A percentile compares a stretch with the other conserved stretches of the same genome.
Conservation (phyloP, 148 eudicot genomes). For the Rhododendron williamsianum region DNA sequence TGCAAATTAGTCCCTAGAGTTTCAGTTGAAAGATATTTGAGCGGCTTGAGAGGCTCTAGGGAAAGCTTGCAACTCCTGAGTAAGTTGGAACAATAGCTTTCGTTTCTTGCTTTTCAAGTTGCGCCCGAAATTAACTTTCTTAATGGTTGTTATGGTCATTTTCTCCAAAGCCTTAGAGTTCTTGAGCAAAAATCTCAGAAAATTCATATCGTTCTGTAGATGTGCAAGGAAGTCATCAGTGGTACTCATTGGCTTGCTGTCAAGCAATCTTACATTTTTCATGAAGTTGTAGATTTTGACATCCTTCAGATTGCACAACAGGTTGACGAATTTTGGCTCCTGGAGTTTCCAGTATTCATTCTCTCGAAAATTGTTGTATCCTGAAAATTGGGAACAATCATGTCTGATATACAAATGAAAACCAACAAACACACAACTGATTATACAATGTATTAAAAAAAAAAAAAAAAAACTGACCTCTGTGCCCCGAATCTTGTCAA, state of each 20-base stretch:
- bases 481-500: neutral
- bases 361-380: neutral
- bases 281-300: constrained; percentile 3
- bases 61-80: neutral
- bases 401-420: neutral
- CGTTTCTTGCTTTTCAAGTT: neutral
- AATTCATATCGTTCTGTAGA: neutral
- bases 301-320: constrained; percentile 4
- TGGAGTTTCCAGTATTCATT: constrained; percentile 1
- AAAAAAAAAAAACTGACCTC: neutral
- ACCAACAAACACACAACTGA: neutral
- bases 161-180: constrained; percentile 1
- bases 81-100: neutral
- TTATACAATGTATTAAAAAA: no score
- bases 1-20: neutral
- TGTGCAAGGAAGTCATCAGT: neutral
- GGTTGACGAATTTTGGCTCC: neutral
- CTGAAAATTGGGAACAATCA: neutral
- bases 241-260: no score
- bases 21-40: constrained; percentile 6
- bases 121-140: neutral
- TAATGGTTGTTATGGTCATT: neutral
- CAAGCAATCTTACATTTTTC: neutral
- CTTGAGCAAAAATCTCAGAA: constrained; percentile 5
- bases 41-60: neutral